Base-by-base conservation (phyloP, 2,329 filamentous ascomycete genomes). In the Clonostachys solani region DNA sequence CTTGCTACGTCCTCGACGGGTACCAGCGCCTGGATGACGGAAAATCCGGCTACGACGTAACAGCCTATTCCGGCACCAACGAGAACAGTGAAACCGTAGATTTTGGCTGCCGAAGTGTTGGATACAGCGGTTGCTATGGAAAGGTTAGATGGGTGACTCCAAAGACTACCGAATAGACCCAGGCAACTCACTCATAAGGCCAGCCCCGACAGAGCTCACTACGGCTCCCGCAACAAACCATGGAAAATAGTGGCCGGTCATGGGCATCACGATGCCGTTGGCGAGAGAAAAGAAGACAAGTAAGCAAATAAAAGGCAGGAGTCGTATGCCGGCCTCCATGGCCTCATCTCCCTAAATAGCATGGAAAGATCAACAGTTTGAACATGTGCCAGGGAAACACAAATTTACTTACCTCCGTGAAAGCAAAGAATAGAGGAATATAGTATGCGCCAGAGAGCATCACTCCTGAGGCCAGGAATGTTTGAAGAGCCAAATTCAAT, bases 341-440 rank as follows among this genome's bases (percentile, higher is more conserved):
- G 66, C 57, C 5, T 53, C 58, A 43, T 75, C 73, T 12, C 64
- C 65, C 18, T 58, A 12, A 13, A 17, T 8, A 12, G 18, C 41
- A 33, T 45, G 42, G 19, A 23, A n/a, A 8, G 8, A 15, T 13
- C 17, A 19, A 17, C 5, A 36, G 18, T 36, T 17, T 33, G 23
- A 36, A 23, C 15, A 17, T 9, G 16, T 15, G 2, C 15, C 12
- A n/a, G 29, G 29, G 12, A 35, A 9, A 33, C 29, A 12, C 10
- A 29, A 33, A 13, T 13, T 13, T 19, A 46, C 43, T 23, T 46
- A 50, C 50, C 45, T 42, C 60, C 2, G 63, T 64, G 53, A 76
- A 78, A 47, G 73, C 67, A 57, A 77, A 78, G 54, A 65, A 74
- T 2, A 77, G 54, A 0, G 75, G 74, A 17, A 75, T 69, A 54